Percentiles rank a stretch among this genome's conserved stretches.
Evolutionary conservation across 176 grass and related monocot genomes (phyloP).

Genomic region (Themeda triandra): DNA sequence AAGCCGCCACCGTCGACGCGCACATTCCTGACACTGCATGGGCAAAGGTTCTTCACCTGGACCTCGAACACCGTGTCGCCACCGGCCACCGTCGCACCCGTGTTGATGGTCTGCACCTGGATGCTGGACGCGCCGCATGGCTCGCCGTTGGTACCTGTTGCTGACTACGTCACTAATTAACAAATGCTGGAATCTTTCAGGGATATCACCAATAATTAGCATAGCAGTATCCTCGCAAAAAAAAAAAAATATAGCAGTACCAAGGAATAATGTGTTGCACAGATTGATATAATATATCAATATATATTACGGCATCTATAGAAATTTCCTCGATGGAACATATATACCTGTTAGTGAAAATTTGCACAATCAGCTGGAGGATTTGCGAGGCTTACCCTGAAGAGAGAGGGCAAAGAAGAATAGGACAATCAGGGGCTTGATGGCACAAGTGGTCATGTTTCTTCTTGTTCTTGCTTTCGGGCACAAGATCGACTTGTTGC

Average conservation of each 20-base stretch:
- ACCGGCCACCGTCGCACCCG: background rate
- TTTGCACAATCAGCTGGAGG: background rate
- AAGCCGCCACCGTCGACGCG: slow-evolving; percentile 49
- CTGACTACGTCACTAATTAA: background rate
- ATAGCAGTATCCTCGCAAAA: background rate
- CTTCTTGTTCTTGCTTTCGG: background rate
- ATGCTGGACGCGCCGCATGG: slow-evolving; percentile 39
- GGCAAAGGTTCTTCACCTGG: slow-evolving; percentile 63
- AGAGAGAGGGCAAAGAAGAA: background rate
- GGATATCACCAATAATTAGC: background rate
- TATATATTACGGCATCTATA: background rate
- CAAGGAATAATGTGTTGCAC: background rate
- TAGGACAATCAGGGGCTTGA: background rate
- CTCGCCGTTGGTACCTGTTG: slow-evolving; percentile 12
- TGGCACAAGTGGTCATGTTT: background rate
- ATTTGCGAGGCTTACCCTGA: background rate
- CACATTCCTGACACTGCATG: slow-evolving; percentile 39
- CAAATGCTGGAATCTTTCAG: background rate
- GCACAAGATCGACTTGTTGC: background rate
- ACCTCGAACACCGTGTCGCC: slow-evolving; percentile 60
- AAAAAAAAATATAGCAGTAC: too few species aligned
- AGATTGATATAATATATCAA: background rate
- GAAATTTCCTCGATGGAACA: background rate
- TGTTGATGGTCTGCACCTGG: slow-evolving; percentile 57
- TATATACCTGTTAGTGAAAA: background rate